These are phyloP conservation scores for Pseudozyma flocculosa DNA, from an alignment of 1,284 basidiomycete genomes.

Conservation along the genomic window DNA sequence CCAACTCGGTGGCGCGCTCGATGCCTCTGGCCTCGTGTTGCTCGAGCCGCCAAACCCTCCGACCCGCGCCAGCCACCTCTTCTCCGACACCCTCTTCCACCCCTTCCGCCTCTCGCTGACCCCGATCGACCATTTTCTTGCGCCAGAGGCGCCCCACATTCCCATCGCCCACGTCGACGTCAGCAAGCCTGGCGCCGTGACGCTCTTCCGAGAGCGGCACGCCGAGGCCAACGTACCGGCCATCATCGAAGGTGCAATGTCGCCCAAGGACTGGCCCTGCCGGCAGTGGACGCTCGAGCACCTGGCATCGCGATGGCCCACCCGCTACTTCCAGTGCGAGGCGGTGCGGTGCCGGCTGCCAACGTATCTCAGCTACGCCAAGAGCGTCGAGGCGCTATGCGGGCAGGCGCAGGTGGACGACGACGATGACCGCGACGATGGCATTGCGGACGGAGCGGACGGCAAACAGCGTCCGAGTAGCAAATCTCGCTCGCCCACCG, in stretches of 20 bases:
- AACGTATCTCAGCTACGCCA: slow-evolving; percentile 45
- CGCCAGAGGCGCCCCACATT: slow-evolving; percentile 21
- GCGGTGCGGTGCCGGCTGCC: slow-evolving; percentile 33
- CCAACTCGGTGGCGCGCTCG: slow-evolving; percentile 7
- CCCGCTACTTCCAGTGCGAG: slow-evolving; percentile 48
- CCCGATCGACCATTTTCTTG: slow-evolving; percentile 31
- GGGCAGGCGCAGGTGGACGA: slow-evolving; percentile 24
- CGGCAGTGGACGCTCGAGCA: slow-evolving; percentile 42
- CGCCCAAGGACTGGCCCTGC: slow-evolving; percentile 37
- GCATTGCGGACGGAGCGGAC: background rate
- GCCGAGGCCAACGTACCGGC: slow-evolving; percentile 34
- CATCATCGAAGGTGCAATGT: slow-evolving; percentile 44
- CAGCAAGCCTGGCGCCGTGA: slow-evolving; percentile 16
- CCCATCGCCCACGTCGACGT: slow-evolving; percentile 36
- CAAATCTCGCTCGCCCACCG: background rate
- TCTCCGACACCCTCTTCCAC: slow-evolving; percentile 48
- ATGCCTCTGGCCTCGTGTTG: slow-evolving; percentile 16
- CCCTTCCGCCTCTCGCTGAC: slow-evolving; percentile 44
- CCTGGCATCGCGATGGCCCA: slow-evolving; percentile 29
- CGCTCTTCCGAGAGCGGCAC: slow-evolving; percentile 17
- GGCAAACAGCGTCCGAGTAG: background rate
- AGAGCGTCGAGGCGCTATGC: slow-evolving; percentile 29
- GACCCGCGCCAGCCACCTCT: slow-evolving; percentile 35
- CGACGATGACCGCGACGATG: slow-evolving; percentile 11
- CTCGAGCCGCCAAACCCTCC: slow-evolving; percentile 14